Conservation (phyloP, 139 green algal species). For the Medakamo hakoo region DNA sequence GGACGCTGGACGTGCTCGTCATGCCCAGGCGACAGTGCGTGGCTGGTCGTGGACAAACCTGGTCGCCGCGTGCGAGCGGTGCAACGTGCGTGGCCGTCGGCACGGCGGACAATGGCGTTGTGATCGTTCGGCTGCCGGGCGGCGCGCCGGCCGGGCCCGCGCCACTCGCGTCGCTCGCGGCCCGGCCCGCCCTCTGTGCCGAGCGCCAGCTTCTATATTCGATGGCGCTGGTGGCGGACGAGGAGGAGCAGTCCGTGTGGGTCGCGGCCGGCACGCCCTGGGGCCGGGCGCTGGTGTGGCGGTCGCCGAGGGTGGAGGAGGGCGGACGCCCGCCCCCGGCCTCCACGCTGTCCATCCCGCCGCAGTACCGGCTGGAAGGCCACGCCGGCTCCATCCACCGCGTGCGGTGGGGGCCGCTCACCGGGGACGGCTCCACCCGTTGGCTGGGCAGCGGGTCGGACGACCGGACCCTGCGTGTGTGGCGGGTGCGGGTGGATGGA, state of each 20-base stretch:
- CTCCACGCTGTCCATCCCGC: not conserved
- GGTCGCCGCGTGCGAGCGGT: too few species aligned
- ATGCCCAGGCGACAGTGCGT: too few species aligned
- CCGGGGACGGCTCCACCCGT: too few species aligned
- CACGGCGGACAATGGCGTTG: not conserved
- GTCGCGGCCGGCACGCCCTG: not conserved
- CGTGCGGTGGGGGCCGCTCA: not conserved
- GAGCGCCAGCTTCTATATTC: not conserved
- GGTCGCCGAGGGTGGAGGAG: not conserved
- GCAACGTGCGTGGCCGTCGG: not conserved
- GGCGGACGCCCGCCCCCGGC: too few species aligned
- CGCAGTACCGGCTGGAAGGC: not conserved
- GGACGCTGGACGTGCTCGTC: not conserved
- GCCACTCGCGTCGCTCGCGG: not conserved
- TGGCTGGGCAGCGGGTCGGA: not conserved
- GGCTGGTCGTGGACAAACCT: too few species aligned
- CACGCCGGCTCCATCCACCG: not conserved
- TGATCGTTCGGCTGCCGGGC: not conserved
- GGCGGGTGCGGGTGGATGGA: not conserved
- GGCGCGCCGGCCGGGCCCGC: too few species aligned
- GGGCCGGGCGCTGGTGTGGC: not conserved
- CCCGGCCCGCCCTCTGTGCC: not conserved
- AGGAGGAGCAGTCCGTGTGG: not conserved
- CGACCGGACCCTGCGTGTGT: not conserved
- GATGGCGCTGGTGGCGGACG: not conserved